Conservation (phyloP, 441 rosid species). For the Biscutella auriculata region DNA sequence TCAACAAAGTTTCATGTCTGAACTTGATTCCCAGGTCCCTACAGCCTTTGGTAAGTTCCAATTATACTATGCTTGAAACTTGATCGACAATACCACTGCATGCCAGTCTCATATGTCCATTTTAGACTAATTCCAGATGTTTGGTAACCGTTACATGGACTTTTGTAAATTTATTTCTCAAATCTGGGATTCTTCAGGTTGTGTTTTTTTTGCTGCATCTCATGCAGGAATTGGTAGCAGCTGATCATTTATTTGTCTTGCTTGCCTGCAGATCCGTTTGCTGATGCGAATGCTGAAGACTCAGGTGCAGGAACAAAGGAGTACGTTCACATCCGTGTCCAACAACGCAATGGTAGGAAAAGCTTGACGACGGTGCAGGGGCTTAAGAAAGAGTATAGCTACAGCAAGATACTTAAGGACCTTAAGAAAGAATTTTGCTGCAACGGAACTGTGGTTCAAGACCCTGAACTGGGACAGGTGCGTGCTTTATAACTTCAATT, state of each 20-base stretch:
- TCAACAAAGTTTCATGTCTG: constrained; percentile 82
- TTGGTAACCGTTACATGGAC: background rate
- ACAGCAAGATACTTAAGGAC: constrained; percentile 82
- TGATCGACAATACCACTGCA: background rate
- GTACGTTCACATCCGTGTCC: constrained; percentile 76
- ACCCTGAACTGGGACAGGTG: constrained; percentile 86
- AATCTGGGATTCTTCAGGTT: background rate
- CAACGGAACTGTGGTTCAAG: constrained; percentile 92
- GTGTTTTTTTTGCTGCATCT: background rate
- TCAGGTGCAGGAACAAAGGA: constrained; percentile 81
- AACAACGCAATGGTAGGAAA: constrained; percentile 86
- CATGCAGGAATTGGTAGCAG: background rate
- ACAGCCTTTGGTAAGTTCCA: constrained; percentile 54
- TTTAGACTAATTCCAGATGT: background rate
- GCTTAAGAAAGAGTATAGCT: constrained; percentile 81
- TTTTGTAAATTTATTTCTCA: background rate
- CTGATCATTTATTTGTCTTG: background rate
- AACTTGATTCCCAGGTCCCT: constrained; percentile 71
- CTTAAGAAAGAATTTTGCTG: constrained; percentile 93
- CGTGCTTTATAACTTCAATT: background rate
- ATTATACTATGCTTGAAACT: background rate
- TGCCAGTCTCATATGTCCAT: background rate
- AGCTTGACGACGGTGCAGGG: constrained; percentile 97
- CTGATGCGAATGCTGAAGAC: constrained; percentile 86
- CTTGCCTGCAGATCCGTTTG: constrained; percentile 53